Percentiles rank a stretch among this genome's conserved stretches.
Evolutionary conservation across 2,329 filamentous ascomycete genomes (phyloP).

Genomic region (Alternaria tenuissima): DNA sequence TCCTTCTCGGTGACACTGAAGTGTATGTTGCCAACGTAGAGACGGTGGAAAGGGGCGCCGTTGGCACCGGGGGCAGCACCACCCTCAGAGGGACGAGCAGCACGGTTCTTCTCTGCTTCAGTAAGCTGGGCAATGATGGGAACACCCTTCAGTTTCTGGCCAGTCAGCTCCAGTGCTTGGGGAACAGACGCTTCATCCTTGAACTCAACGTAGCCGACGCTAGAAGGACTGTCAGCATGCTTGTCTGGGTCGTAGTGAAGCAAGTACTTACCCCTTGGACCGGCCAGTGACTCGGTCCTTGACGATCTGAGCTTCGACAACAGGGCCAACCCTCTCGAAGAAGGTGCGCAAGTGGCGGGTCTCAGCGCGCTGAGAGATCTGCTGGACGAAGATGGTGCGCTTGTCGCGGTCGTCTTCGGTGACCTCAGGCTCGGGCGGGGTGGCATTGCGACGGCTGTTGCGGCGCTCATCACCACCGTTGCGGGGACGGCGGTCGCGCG

Average conservation of each 20-base stretch:
- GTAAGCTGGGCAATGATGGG: conserved; percentile 98
- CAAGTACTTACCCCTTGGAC: conserved; percentile 84
- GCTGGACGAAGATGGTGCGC: conserved; percentile 97
- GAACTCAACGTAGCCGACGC: conserved; percentile 99
- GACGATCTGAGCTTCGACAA: conserved; percentile 97
- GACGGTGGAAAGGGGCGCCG: conserved; percentile 92
- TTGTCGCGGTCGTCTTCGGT: conserved; percentile 97
- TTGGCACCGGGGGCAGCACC: conserved; percentile 73
- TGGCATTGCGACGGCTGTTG: conserved; percentile 50
- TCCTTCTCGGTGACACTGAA: conserved; percentile 99
- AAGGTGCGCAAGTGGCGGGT: conserved; percentile 93
- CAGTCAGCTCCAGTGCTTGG: conserved; percentile 95
- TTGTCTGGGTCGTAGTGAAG: background rate
- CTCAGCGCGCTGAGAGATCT: conserved; percentile 90
- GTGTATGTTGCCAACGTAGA: conserved; percentile 99
- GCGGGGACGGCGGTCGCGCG: conserved; percentile 55
- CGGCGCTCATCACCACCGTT: conserved; percentile 57
- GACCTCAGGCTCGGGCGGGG: conserved; percentile 70
- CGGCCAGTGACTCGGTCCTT: conserved; percentile 96
- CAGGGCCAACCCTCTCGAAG: conserved; percentile 92
- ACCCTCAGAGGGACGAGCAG: conserved; percentile 75
- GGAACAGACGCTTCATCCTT: conserved; percentile 93
- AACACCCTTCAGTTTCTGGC: conserved; percentile 97
- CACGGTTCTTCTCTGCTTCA: conserved; percentile 98
- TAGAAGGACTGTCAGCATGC: conserved; percentile 58